phyloP scores from a whole-genome alignment of 1,284 basidiomycete genomes.

The Apiotrichum sp. region DNA sequence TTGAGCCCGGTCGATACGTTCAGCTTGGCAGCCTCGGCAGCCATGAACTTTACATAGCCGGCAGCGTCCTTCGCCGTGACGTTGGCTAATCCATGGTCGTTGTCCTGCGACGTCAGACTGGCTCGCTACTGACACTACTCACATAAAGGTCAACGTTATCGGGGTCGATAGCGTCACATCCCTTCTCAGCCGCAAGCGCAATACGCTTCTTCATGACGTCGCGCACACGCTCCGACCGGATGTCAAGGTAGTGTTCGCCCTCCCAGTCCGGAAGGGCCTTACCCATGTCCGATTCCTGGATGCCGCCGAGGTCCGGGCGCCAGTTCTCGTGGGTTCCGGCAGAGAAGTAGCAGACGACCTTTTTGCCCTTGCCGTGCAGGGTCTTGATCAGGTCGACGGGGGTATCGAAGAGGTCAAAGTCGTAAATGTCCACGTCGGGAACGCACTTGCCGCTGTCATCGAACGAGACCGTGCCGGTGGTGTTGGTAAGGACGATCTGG shows the following conservation, averaged over 20 bases:
- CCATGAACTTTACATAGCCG: slow-evolving; percentile 34
- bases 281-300: background rate
- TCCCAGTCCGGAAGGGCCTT: slow-evolving; percentile 1
- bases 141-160: slow-evolving; percentile 39
- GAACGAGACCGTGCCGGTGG: background rate
- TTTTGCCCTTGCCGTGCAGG: slow-evolving; percentile 27
- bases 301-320: slow-evolving; percentile 2
- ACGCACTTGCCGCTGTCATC: background rate
- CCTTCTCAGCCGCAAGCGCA: slow-evolving; percentile 27
- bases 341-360: slow-evolving; percentile 43
- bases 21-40: slow-evolving; percentile 15
- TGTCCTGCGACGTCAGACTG: slow-evolving; percentile 1
- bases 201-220: slow-evolving; percentile 20
- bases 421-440: slow-evolving; percentile 6
- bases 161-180: slow-evolving; percentile 43
- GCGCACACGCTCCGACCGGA: background rate
- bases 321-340: slow-evolving; percentile 35
- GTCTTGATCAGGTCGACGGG: background rate
- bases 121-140: background rate
- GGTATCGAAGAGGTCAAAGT: slow-evolving; percentile 9
- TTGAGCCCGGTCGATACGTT: slow-evolving; percentile 30
- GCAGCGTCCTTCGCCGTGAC: slow-evolving; percentile 25
- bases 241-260: slow-evolving; percentile 7
- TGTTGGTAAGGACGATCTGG: background rate
- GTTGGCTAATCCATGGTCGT: background rate